Conservation (phyloP, 2,329 filamentous ascomycete species). For the Sordariomycetes sp. region DNA sequence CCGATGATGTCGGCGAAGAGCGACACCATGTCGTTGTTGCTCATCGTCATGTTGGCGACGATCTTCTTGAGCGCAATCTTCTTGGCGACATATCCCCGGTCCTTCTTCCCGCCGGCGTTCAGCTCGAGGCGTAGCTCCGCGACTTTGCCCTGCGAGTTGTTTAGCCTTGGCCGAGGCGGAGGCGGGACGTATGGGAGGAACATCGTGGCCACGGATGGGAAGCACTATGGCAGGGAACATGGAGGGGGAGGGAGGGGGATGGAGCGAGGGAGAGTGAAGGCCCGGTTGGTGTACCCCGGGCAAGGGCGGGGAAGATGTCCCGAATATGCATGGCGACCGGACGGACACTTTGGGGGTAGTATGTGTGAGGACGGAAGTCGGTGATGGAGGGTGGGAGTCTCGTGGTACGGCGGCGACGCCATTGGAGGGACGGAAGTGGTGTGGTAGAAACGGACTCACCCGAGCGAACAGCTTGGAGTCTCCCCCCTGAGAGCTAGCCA, state of each 20-base stretch:
- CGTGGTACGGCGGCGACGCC: background rate
- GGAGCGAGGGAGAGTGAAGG: background rate
- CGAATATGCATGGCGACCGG: background rate
- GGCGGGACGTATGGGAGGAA: slow-evolving; percentile 40
- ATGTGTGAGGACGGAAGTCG: background rate
- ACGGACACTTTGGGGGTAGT: background rate
- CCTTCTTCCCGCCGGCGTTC: slow-evolving; percentile 89
- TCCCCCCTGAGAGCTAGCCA: slow-evolving; percentile 54
- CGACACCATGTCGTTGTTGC: slow-evolving; percentile 99
- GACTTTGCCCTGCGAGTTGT: slow-evolving; percentile 81
- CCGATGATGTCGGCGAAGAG: slow-evolving; percentile 89
- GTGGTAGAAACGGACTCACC: slow-evolving; percentile 39
- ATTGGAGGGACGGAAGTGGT: background rate
- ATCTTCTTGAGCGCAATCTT: slow-evolving; percentile 99
- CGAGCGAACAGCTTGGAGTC: slow-evolving; percentile 99
- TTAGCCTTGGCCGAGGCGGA: slow-evolving; percentile 34
- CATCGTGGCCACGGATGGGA: slow-evolving; percentile 18
- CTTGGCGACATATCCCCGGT: slow-evolving; percentile 89
- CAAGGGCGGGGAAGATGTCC: background rate
- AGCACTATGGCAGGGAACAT: background rate
- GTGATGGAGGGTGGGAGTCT: background rate
- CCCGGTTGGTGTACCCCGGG: background rate
- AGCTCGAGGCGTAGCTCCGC: slow-evolving; percentile 92
- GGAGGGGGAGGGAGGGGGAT: background rate
- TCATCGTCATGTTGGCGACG: slow-evolving; percentile 99